Evolutionary conservation across 2,329 filamentous ascomycete genomes (phyloP).

Genomic region (Aureobasidium namibiae): DNA sequence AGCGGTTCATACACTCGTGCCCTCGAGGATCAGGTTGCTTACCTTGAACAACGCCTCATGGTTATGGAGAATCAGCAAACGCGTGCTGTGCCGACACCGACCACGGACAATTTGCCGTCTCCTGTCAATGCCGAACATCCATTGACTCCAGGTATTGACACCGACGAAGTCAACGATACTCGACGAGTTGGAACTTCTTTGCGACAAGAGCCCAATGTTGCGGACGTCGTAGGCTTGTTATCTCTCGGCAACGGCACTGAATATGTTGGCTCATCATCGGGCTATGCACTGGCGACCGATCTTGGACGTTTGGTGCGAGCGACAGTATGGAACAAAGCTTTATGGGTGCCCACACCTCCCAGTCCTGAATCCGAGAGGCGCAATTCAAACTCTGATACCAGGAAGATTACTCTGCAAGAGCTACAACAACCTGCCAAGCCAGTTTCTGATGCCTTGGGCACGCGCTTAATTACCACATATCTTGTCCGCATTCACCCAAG

Average conservation of each 20-base stretch:
- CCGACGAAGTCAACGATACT: background rate
- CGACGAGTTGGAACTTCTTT: background rate
- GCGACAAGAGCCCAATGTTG: background rate
- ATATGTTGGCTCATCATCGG: background rate
- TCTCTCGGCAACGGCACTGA: background rate
- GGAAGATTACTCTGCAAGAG: background rate
- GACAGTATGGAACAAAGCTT: slow-evolving; percentile 3
- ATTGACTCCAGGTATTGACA: background rate
- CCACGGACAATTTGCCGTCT: background rate
- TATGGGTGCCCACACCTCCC: background rate
- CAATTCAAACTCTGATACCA: background rate
- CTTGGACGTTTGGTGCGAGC: background rate
- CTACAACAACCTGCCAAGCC: background rate
- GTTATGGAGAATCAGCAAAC: background rate
- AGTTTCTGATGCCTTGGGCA: background rate
- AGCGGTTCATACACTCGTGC: background rate
- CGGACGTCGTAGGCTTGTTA: background rate
- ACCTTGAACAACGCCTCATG: background rate
- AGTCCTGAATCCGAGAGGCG: background rate
- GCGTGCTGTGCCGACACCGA: background rate
- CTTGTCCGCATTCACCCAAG: slow-evolving; percentile 1
- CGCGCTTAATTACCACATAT: background rate
- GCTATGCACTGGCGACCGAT: background rate
- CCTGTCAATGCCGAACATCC: background rate
- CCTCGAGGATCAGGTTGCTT: background rate